These are phyloP conservation scores for Cicer yamashitae DNA, from an alignment of 306 rosid genomes.

Conservation along the genomic window DNA sequence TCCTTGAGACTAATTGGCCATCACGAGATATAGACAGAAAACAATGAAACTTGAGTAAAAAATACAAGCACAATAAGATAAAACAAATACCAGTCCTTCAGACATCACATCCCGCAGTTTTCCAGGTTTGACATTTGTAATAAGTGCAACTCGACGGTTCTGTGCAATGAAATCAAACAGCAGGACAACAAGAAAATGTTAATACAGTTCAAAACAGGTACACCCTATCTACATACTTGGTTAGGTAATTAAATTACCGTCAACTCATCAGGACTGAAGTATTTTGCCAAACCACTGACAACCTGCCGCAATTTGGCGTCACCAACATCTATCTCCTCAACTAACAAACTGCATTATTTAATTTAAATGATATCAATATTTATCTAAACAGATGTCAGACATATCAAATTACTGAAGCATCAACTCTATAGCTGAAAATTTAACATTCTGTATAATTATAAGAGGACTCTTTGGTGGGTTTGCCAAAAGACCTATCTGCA, in stretches of 20 bases:
- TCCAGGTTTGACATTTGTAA: constrained; percentile 97
- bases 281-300: constrained; percentile 95
- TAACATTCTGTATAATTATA: constrained; percentile 17
- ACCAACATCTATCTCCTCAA: constrained; percentile 96
- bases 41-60: constrained; percentile 17
- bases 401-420: constrained; percentile 30
- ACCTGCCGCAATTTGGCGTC: constrained; percentile 88
- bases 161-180: constrained; percentile 47
- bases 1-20: constrained; percentile 22
- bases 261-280: constrained; percentile 78
- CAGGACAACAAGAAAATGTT: constrained; percentile 20
- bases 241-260: constrained; percentile 58
- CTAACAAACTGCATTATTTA: constrained; percentile 71
- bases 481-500: constrained; percentile 79
- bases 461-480: constrained; percentile 17
- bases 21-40: constrained; percentile 28
- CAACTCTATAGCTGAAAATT: constrained; percentile 5
- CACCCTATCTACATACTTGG: constrained; percentile 18
- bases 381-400: constrained; percentile 32
- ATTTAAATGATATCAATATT: constrained; percentile 31
- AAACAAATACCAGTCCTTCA: constrained; percentile 83
- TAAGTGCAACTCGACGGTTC: constrained; percentile 84
- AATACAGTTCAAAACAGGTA: constrained; percentile 21
- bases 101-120: constrained; percentile 91
- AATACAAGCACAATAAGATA: neutral